These are phyloP conservation scores for Knoxdaviesia capensis DNA, from an alignment of 2,329 filamentous ascomycete species.

Conservation along the genomic window DNA sequence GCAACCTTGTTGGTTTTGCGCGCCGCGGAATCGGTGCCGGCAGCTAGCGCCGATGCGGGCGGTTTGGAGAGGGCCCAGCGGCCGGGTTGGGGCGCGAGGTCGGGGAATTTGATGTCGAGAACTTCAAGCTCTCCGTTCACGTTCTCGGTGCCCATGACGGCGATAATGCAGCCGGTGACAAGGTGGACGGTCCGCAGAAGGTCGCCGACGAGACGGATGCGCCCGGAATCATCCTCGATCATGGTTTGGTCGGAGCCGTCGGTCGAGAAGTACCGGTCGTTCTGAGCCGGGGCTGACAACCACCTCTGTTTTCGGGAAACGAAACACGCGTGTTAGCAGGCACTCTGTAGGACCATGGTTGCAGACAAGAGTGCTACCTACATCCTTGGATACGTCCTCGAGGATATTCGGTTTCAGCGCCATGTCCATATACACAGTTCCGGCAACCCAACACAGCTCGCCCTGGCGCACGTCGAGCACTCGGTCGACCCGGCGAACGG, in stretches of 20 bases:
- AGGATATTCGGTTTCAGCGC: conserved; percentile 87
- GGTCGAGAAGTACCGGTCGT: conserved; percentile 54
- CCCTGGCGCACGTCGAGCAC: conserved; percentile 93
- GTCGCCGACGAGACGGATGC: conserved; percentile 58
- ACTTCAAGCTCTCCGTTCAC: conserved; percentile 82
- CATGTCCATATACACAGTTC: conserved; percentile 97
- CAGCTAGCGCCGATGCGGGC: conserved; percentile 9
- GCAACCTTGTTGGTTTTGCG: conserved; percentile 40
- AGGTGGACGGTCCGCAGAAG: conserved; percentile 48
- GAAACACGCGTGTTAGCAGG: not conserved
- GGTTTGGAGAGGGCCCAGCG: conserved; percentile 53
- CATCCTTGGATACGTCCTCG: conserved; percentile 85
- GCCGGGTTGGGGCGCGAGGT: conserved; percentile 61
- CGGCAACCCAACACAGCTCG: conserved; percentile 83
- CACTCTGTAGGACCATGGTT: not conserved
- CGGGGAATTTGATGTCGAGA: conserved; percentile 72
- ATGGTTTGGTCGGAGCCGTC: conserved; percentile 48
- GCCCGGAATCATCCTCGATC: conserved; percentile 89
- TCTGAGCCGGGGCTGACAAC: conserved; percentile 62
- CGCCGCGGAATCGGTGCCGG: conserved; percentile 4
- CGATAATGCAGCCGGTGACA: conserved; percentile 83
- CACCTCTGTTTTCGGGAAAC: conserved; percentile 40
- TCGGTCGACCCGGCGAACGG: conserved; percentile 57
- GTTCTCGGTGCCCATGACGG: conserved; percentile 90
- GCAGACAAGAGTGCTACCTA: conserved; percentile 21